Base-by-base conservation (phyloP, 1,284 basidiomycete genomes). In the Ustilago lituana region DNA sequence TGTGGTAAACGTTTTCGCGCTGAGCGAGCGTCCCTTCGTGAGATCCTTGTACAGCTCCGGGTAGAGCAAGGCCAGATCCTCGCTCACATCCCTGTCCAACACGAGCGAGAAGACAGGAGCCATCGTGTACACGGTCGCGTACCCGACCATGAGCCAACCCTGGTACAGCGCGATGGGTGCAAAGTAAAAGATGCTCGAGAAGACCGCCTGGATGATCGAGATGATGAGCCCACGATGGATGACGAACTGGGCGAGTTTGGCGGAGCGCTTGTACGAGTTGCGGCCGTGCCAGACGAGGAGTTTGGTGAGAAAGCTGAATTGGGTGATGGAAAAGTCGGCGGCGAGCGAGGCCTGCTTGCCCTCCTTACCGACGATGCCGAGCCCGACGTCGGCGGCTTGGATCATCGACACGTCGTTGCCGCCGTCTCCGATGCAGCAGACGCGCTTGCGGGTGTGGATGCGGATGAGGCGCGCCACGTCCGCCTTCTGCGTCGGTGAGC, bases 321-420 rank as follows among this genome's bases (percentile, higher is more conserved):
- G 96, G 4, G 89, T 94, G 67, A 99, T 91, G 4, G 93, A 95
- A 79, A 98, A 98, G 83, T 99, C 96, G 12, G 96, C 96, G 0
- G 96, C 95, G 2, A 98, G 87, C 0, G 94, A 96, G 0, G 96
- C 96, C 83, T 98, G 96, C 82, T 93, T 95, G 14, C 96, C 96
- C 85, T 98, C 96, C 82, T 98, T 98, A 15, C 96, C 96, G 7
- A 98, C 94, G 63, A 99, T 98, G 27, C 96, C 96, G 27, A 99
- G 88, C 31, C 94, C 94, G 45, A 95, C 92, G 73, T 95, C 91
- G 8, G 93, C 92, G 5, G 93, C 93, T 79, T 95, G 93, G 69
- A 95, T 95, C 93, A 95, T 95, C 79, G 91, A 92, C 50, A 95
- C 93, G 78, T 96, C 93, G 81, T 96, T 96, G 8, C 93, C 93